These are phyloP conservation scores for Macrocystidia cucumis DNA, from an alignment of 1,284 basidiomycete genomes.

Conservation along the genomic window DNA sequence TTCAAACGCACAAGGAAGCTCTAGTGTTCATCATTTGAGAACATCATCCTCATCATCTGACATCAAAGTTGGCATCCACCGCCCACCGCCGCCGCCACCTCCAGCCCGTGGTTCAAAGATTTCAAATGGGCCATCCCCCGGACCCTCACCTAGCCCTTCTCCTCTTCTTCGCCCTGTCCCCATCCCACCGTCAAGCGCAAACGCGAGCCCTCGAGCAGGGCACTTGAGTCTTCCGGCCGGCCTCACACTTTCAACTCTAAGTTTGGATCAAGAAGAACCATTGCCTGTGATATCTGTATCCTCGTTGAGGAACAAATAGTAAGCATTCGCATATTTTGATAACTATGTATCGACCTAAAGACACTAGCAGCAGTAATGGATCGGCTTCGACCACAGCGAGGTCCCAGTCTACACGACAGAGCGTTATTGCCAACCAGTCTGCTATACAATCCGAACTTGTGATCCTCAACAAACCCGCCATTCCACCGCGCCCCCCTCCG, in stretches of 20 bases:
- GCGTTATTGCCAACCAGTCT: not conserved
- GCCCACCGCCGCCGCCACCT: slow-evolving; percentile 55
- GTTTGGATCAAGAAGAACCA: slow-evolving; percentile 12
- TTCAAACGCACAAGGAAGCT: slow-evolving; percentile 12
- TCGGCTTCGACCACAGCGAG: slow-evolving; percentile 3
- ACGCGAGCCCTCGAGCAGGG: slow-evolving; percentile 11
- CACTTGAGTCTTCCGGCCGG: slow-evolving; percentile 1
- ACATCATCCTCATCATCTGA: slow-evolving; percentile 47
- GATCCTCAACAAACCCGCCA: not conserved
- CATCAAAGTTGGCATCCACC: slow-evolving; percentile 30
- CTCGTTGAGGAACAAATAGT: slow-evolving; percentile 44
- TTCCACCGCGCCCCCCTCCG: slow-evolving; percentile 5
- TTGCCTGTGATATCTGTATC: slow-evolving; percentile 25
- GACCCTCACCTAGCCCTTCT: slow-evolving; percentile 28
- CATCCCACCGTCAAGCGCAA: slow-evolving; percentile 18
- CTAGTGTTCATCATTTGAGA: slow-evolving; percentile 24
- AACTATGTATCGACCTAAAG: not conserved
- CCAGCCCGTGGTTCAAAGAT: slow-evolving; percentile 32
- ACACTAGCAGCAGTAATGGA: not conserved
- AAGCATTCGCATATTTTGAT: slow-evolving; percentile 20
- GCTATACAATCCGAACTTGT: not conserved
- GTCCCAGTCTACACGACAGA: slow-evolving; percentile 7
- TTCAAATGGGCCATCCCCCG: slow-evolving; percentile 20
- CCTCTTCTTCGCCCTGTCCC: slow-evolving; percentile 31
- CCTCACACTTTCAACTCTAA: slow-evolving; percentile 6